Percentiles rank a stretch among this genome's conserved stretches.
Evolutionary conservation across 2,329 filamentous ascomycete species (phyloP).

Genomic region (Magnaporthiopsis poae): DNA sequence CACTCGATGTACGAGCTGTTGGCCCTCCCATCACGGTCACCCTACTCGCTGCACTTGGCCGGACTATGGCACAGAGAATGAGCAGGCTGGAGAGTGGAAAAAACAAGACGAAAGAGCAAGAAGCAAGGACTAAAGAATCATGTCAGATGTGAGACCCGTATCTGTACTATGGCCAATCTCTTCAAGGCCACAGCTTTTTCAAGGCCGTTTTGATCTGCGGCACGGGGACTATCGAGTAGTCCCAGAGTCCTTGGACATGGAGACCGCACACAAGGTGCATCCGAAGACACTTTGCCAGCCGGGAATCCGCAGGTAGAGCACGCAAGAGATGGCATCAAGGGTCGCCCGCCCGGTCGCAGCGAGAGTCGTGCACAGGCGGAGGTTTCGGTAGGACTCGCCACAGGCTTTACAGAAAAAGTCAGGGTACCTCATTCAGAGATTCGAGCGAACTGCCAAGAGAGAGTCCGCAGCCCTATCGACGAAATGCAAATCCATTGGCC

Average conservation of each 20-base stretch:
- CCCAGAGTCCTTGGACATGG: slow-evolving; percentile 44
- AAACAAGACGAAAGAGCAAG: neutral
- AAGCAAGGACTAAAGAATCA: neutral
- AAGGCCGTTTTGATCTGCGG: slow-evolving; percentile 51
- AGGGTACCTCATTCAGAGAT: slow-evolving; percentile 6
- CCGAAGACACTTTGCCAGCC: slow-evolving; percentile 50
- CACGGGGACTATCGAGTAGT: slow-evolving; percentile 48
- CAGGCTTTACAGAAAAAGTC: neutral
- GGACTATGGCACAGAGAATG: too few relatives aligned
- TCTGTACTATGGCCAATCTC: slow-evolving; percentile 52
- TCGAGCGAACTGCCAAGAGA: slow-evolving; percentile 4
- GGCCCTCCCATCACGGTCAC: too few relatives aligned
- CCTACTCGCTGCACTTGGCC: too few relatives aligned
- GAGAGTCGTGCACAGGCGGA: neutral
- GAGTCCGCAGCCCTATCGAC: slow-evolving; percentile 6
- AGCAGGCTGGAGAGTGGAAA: neutral
- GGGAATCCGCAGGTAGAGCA: slow-evolving; percentile 12
- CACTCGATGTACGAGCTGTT: too few relatives aligned
- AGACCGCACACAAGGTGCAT: slow-evolving; percentile 27
- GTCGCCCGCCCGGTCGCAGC: neutral
- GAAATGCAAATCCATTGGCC: slow-evolving; percentile 10
- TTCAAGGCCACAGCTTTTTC: slow-evolving; percentile 52
- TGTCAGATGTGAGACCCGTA: slow-evolving; percentile 49
- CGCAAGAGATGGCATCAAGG: neutral
- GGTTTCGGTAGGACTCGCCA: too few relatives aligned